These are phyloP conservation scores for Plectosphaerella cucumerina DNA, from an alignment of 2,329 filamentous ascomycete genomes.

Conservation along the genomic window DNA sequence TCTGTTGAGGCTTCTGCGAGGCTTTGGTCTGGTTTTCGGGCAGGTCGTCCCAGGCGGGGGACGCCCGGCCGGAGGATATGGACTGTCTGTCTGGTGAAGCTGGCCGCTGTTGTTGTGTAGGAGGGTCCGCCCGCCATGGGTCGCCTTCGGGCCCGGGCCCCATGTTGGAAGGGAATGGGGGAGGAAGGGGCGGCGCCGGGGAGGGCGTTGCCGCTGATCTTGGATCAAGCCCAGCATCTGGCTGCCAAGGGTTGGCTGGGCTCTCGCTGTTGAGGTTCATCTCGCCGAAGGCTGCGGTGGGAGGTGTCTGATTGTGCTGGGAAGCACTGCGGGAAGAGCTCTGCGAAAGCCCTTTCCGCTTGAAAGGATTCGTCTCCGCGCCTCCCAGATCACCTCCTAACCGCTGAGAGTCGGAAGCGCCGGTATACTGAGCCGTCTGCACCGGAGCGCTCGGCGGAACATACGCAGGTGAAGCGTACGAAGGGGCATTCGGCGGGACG, in stretches of 20 bases:
- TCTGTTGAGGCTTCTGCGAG: conserved; percentile 14
- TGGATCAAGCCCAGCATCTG: conserved; percentile 16
- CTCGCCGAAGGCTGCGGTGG: conserved; percentile 34
- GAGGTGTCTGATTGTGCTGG: conserved; percentile 14
- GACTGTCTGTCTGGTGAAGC: conserved; percentile 19
- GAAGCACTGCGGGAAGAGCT: conserved; percentile 5
- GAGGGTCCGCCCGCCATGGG: background rate
- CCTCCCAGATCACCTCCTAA: conserved; percentile 17
- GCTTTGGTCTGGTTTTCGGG: conserved; percentile 18
- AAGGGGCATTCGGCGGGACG: conserved; percentile 13
- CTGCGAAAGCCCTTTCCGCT: conserved; percentile 39
- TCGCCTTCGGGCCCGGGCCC: conserved; percentile 34
- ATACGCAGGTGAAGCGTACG: conserved; percentile 6
- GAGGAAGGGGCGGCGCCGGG: conserved; percentile 20
- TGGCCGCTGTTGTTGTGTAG: conserved; percentile 5
- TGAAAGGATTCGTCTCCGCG: conserved; percentile 49
- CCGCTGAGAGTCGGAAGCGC: conserved; percentile 1
- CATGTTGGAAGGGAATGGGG: conserved; percentile 36
- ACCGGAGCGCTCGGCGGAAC: conserved; percentile 12
- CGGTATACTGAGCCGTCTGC: background rate
- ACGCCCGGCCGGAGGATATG: conserved; percentile 29
- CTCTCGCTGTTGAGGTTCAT: conserved; percentile 36
- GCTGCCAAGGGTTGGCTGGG: conserved; percentile 40
- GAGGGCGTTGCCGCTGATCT: conserved; percentile 2
- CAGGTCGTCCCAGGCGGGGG: conserved; percentile 32